Evolutionary conservation across 169 alveolate species (phyloP).

Genomic region (Plasmodium sp.): DNA sequence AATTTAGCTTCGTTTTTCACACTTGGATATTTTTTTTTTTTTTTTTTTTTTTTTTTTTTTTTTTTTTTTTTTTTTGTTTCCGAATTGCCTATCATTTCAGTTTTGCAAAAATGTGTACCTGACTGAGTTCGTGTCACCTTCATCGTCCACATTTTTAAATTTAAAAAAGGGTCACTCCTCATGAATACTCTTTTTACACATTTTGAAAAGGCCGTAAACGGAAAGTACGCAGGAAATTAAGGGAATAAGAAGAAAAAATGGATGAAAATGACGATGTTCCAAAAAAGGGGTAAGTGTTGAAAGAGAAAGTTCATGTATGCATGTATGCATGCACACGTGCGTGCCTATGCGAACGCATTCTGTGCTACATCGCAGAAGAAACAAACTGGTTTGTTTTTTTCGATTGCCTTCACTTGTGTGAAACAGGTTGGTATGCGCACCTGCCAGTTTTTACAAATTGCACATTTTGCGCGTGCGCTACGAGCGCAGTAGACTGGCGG

Average conservation of each 20-base stretch:
- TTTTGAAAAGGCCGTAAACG: slow-evolving; percentile 15
- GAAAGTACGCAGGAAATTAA: not conserved
- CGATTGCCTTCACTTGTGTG: not conserved
- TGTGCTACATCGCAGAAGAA: not conserved
- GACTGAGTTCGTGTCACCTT: not conserved
- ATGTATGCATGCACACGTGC: not conserved
- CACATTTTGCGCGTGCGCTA: not conserved
- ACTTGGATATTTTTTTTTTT: not conserved
- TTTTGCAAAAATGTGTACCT: not conserved
- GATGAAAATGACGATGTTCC: slow-evolving; percentile 27
- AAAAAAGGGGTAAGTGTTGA: slow-evolving; percentile 41
- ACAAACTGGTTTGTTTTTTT: not conserved
- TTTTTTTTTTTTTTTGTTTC: not conserved
- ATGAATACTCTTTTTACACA: slow-evolving; percentile 34
- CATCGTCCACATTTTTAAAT: slow-evolving; percentile 6
- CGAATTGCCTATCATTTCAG: not conserved
- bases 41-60: not conserved
- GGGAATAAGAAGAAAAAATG: slow-evolving; percentile 21
- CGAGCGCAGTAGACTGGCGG: not conserved
- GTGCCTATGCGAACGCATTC: not conserved
- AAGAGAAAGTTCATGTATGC: not conserved
- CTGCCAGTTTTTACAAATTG: not conserved
- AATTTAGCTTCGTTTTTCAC: not conserved
- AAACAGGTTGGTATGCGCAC: not conserved
- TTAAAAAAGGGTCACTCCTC: not conserved